A percentile compares a stretch with the other conserved stretches of the same genome.
phyloP scores from a whole-genome alignment of 106 monocot species.

The Phalaenopsis equestris region DNA sequence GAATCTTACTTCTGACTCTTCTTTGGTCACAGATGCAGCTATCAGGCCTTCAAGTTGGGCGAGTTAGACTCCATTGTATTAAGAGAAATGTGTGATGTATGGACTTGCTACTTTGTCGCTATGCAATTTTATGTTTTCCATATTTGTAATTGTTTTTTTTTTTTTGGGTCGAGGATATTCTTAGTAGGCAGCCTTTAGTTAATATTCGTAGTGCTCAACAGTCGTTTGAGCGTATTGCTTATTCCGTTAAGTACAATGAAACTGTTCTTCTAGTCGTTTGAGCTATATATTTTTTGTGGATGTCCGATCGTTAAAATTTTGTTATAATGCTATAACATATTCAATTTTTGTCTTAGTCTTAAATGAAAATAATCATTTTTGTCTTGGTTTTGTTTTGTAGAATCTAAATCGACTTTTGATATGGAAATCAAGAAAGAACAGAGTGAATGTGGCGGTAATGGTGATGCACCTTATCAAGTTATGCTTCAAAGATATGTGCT shows the following conservation, averaged over 20 bases:
- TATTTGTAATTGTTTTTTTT: neutral
- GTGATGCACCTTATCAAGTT: slow-evolving; percentile 29
- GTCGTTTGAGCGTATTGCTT: slow-evolving; percentile 71
- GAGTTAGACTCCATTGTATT: slow-evolving; percentile 28
- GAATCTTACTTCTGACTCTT: neutral
- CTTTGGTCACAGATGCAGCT: slow-evolving; percentile 20
- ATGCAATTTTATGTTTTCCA: neutral
- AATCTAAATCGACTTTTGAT: slow-evolving; percentile 9
- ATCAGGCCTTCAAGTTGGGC: slow-evolving; percentile 56
- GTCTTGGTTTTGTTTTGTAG: neutral
- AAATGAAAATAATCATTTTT: neutral
- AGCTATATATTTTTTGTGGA: slow-evolving; percentile 24
- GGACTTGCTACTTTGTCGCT: neutral
- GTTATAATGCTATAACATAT: too few relatives aligned
- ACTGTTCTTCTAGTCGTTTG: slow-evolving; percentile 78
- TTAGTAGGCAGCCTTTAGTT: slow-evolving; percentile 40
- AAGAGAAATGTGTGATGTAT: slow-evolving; percentile 18
- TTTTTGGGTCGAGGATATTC: slow-evolving; percentile 17
- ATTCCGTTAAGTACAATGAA: slow-evolving; percentile 23
- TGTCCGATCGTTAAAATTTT: too few relatives aligned
- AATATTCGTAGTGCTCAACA: slow-evolving; percentile 52
- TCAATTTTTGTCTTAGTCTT: too few relatives aligned
- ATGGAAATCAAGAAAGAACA: slow-evolving; percentile 7
- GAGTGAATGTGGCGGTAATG: slow-evolving; percentile 1
- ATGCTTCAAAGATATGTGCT: slow-evolving; percentile 62